Evolutionary conservation across 495 filamentous ascomycete species (phyloP).

Genomic region (Aspergillus ellipticus): DNA sequence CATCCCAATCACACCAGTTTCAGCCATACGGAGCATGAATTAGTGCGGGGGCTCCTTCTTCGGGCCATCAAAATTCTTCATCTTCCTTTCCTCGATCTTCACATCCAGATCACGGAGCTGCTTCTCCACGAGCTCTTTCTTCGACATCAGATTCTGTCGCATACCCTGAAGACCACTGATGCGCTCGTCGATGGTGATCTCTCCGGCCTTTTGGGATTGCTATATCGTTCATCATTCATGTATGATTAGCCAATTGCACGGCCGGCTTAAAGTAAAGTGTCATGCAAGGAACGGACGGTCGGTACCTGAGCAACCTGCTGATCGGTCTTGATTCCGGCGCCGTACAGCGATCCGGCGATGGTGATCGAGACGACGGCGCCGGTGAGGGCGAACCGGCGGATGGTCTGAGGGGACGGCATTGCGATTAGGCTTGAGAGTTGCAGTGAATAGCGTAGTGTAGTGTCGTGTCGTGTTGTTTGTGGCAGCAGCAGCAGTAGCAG

Average conservation of each 20-base stretch:
- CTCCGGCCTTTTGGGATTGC: conserved; percentile 37
- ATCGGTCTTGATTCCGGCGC: conserved; percentile 50
- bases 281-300: too few species aligned
- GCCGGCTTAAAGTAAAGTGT: too few species aligned
- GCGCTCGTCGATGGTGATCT: conserved; percentile 52
- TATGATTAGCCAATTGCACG: too few species aligned
- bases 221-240: conserved; percentile 13
- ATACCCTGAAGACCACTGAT: conserved; percentile 48
- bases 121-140: conserved; percentile 50
- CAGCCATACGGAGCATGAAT: too few species aligned
- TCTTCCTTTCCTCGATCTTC: conserved; percentile 37
- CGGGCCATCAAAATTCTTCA: conserved; percentile 21
- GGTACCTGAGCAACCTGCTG: conserved; percentile 47
- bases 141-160: conserved; percentile 44
- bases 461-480: conserved; percentile 2
- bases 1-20: neutral
- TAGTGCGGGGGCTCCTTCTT: conserved; percentile 20
- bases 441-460: too few species aligned
- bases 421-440: too few species aligned
- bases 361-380: conserved; percentile 47
- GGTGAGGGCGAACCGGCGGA: conserved; percentile 40
- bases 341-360: conserved; percentile 50
- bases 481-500: neutral
- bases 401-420: conserved; percentile 28
- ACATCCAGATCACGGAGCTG: conserved; percentile 54